Evolutionary conservation across 2,329 filamentous ascomycete species (phyloP).

Genomic region (Mollisia scopiformis): DNA sequence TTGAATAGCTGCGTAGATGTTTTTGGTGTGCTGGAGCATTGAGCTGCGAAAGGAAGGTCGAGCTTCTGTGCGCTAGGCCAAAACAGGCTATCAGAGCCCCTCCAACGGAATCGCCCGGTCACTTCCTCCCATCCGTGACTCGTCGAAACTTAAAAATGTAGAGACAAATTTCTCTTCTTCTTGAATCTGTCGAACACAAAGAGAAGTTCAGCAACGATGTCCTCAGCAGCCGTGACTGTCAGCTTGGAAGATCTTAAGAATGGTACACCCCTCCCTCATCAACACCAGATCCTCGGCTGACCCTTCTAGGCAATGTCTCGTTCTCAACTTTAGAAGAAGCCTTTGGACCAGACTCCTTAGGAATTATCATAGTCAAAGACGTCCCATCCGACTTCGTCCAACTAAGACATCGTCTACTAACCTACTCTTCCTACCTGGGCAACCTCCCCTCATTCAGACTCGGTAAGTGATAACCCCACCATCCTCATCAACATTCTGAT

Average conservation of each 20-base stretch:
- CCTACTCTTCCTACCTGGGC: conserved; percentile 87
- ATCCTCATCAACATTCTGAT: conserved; percentile 12
- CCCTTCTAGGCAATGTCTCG: conserved; percentile 60
- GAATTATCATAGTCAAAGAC: conserved; percentile 91
- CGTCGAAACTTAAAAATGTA: conserved; percentile 4
- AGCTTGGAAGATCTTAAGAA: conserved; percentile 62
- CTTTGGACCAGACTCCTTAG: conserved; percentile 87
- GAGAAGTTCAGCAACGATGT: conserved; percentile 21
- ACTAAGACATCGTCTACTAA: conserved; percentile 76
- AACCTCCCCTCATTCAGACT: conserved; percentile 75
- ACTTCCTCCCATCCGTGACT: conserved; percentile 7
- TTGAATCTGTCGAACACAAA: not conserved
- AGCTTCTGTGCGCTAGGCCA: conserved; percentile 4
- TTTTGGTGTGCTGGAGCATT: not conserved
- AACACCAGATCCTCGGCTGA: conserved; percentile 16
- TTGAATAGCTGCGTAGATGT: conserved; percentile 25
- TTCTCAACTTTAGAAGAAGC: conserved; percentile 74
- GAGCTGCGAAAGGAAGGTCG: not conserved
- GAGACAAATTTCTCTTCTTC: not conserved
- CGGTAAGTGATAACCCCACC: conserved; percentile 51
- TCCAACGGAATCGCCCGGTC: conserved; percentile 4
- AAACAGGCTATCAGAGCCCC: conserved; percentile 5
- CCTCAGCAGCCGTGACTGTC: conserved; percentile 47
- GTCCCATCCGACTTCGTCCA: conserved; percentile 72
- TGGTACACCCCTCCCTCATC: conserved; percentile 44